Conservation (phyloP, 2,329 filamentous ascomycete genomes). For the Aspergillus pseudoterreus region DNA sequence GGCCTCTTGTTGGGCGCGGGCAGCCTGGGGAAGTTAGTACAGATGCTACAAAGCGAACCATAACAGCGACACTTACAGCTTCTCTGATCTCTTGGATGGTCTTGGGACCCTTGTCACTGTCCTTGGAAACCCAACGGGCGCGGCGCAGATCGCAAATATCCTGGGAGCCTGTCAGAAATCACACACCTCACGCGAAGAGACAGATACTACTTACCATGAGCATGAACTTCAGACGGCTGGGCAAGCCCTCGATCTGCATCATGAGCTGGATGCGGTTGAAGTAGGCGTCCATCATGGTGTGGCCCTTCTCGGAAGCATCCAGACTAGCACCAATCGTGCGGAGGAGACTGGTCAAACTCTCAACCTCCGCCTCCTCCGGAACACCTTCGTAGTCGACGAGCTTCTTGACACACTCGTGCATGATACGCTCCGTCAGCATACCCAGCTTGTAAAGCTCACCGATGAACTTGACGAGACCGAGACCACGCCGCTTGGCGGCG, state of each 20-base stretch:
- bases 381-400: constrained; percentile 91
- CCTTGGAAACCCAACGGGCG: constrained; percentile 78
- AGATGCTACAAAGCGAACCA: constrained; percentile 4
- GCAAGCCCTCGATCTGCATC: constrained; percentile 73
- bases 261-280: constrained; percentile 83
- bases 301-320: constrained; percentile 77
- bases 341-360: constrained; percentile 90
- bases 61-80: constrained; percentile 52
- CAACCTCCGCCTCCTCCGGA: constrained; percentile 93
- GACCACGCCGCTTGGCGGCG: constrained; percentile 90
- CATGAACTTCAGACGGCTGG: constrained; percentile 93
- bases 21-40: constrained; percentile 46
- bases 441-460: constrained; percentile 97
- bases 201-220: constrained; percentile 58
- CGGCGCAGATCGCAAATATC: constrained; percentile 83
- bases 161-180: constrained; percentile 23
- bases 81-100: constrained; percentile 89
- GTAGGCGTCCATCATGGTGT: constrained; percentile 85
- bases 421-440: constrained; percentile 98
- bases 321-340: constrained; percentile 87
- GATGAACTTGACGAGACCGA: constrained; percentile 98
- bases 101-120: constrained; percentile 90
- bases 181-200: background rate
- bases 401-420: constrained; percentile 98
- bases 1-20: constrained; percentile 74